Evolutionary conservation across 2,329 filamentous ascomycete species (phyloP).

Genomic region (Mariannaea sp.): DNA sequence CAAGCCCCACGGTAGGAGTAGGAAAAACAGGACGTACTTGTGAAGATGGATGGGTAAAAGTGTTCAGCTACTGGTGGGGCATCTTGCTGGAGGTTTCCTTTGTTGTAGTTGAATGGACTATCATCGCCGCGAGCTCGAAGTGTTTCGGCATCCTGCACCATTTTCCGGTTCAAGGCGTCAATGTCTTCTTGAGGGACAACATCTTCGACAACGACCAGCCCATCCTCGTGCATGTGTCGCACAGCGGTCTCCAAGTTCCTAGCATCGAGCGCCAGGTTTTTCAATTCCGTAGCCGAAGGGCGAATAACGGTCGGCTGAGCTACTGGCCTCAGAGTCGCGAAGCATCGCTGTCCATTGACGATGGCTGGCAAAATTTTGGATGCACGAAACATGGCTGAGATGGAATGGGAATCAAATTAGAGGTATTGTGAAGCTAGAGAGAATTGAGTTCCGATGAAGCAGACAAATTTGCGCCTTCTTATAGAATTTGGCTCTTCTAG

Average conservation of each 20-base stretch:
- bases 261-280: conserved; percentile 45
- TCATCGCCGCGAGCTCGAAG: conserved; percentile 58
- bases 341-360: conserved; percentile 8
- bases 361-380: conserved; percentile 13
- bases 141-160: conserved; percentile 60
- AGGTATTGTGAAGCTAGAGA: not conserved
- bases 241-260: conserved; percentile 62
- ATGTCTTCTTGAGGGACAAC: conserved; percentile 56
- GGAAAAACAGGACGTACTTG: conserved; percentile 48
- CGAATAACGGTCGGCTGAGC: conserved; percentile 30
- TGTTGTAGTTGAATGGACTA: conserved; percentile 66
- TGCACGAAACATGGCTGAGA: conserved; percentile 18
- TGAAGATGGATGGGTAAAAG: conserved; percentile 56
- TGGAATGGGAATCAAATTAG: too few relatives aligned
- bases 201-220: conserved; percentile 61
- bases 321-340: conserved; percentile 14
- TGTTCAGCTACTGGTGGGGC: conserved; percentile 55
- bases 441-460: not conserved
- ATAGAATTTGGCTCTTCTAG: conserved; percentile 15
- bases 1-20: too few relatives aligned
- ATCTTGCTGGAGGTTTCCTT: conserved; percentile 66
- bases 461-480: conserved; percentile 15
- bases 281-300: conserved; percentile 49
- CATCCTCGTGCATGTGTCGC: conserved; percentile 56
- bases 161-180: conserved; percentile 60